Conservation (phyloP, 2,329 filamentous ascomycete species). For the Fusarium sp. region DNA sequence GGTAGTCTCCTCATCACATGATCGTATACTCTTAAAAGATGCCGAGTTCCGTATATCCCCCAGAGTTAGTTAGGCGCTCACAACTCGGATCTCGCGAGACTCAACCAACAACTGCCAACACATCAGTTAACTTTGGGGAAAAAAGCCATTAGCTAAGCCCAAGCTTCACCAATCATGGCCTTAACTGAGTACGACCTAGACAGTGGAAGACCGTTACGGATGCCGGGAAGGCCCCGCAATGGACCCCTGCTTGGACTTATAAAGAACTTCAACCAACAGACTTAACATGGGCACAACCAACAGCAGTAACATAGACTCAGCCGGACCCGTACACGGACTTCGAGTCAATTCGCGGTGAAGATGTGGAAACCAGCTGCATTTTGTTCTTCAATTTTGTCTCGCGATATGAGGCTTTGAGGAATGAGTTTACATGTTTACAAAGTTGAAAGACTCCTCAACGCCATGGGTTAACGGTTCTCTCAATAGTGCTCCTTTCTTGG, state of each 20-base stretch:
- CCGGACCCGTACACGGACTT: neutral
- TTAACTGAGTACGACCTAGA: neutral
- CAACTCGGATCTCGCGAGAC: neutral
- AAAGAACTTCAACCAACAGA: neutral
- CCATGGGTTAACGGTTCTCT: neutral
- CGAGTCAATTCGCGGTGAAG: neutral
- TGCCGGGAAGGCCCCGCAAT: neutral
- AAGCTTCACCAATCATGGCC: neutral
- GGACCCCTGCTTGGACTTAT: neutral
- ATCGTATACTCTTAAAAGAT: neutral
- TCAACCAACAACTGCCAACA: constrained; percentile 1
- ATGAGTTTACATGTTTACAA: neutral
- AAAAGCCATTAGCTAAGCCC: neutral
- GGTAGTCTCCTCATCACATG: neutral
- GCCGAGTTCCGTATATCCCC: neutral
- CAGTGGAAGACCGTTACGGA: neutral
- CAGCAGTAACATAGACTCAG: neutral
- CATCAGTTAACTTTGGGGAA: neutral
- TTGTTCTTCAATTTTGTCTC: neutral
- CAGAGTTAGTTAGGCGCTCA: neutral
- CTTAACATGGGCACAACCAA: neutral
- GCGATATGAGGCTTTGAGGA: neutral
- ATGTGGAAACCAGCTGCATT: neutral
- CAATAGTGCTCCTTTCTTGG: no score
- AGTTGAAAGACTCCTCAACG: neutral